These are phyloP conservation scores for Alternaria brassicae DNA, from an alignment of 2,329 filamentous ascomycete genomes.

Conservation along the genomic window DNA sequence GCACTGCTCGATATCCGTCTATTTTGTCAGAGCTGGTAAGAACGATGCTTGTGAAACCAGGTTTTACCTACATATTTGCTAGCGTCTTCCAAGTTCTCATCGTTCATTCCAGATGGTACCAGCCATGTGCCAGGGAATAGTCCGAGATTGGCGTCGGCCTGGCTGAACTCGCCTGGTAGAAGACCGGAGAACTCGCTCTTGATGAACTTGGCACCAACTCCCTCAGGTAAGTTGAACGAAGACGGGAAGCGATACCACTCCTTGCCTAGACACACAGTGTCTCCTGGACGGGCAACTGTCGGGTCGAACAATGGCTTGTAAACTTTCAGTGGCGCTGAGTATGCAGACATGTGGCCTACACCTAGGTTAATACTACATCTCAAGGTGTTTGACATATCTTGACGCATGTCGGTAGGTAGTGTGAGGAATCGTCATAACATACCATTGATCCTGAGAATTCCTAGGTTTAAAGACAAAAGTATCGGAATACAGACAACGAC, in stretches of 20 bases:
- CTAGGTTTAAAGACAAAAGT: slow-evolving; percentile 69
- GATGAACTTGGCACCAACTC: slow-evolving; percentile 86
- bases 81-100: slow-evolving; percentile 83
- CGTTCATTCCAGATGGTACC: slow-evolving; percentile 85
- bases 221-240: slow-evolving; percentile 86
- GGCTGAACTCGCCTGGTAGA: slow-evolving; percentile 87
- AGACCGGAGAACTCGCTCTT: slow-evolving; percentile 89
- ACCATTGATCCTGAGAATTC: slow-evolving; percentile 73
- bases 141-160: slow-evolving; percentile 72
- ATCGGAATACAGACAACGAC: slow-evolving; percentile 65
- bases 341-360: slow-evolving; percentile 74
- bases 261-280: slow-evolving; percentile 87
- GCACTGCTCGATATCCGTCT: slow-evolving; percentile 75
- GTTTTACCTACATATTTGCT: slow-evolving; percentile 75
- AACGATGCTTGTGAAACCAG: too few relatives aligned
- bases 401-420: neutral
- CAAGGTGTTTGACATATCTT: neutral
- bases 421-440: neutral
- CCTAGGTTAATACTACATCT: neutral
- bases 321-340: slow-evolving; percentile 78
- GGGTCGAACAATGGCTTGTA: slow-evolving; percentile 70
- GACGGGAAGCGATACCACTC: slow-evolving; percentile 99
- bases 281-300: slow-evolving; percentile 65
- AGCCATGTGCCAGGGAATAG: slow-evolving; percentile 86
- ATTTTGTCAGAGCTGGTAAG: slow-evolving; percentile 20